Evolutionary conservation across 768 basidiomycete species (phyloP), one percentile per base, ranked within the genome.

Genomic region (Mycena leptocephala): DNA sequence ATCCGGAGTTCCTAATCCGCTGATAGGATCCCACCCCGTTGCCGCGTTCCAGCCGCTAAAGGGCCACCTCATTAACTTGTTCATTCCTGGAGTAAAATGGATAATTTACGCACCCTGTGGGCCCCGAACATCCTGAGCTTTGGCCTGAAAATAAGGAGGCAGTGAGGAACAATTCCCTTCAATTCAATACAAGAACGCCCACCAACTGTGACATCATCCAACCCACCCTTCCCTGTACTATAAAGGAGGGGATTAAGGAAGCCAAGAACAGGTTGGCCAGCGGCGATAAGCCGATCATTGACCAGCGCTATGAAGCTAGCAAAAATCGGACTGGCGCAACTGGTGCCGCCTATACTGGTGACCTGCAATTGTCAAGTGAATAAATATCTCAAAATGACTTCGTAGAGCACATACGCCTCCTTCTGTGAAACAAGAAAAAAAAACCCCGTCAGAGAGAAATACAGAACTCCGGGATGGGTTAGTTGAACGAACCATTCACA

Each of bases 221-320:
- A 35, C 22, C 62, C 71, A 33, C 62, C 51, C 62, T 43, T 72
- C 22, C 71, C 71, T 55, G 53, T 72, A 14, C 62, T 33, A 55
- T 72, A 72, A 18, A 72, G 30, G 22, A 72, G 26, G 70, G n/a
- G 70, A 51, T 70, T 70, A 18, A 70, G 70, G 58, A 70, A 70
- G 22, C 70, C 70, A 28, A 70, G 71, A 30, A 56, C 62, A 24
- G 71, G 62, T 64, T 64, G 64, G 22, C 62, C 53, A n/a, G 62
- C 62, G 26, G 61, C 70, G 20, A 72, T 72, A 20, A 72, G 71
- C 28, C 71, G 71, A 56, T 72, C 71, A n/a, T 72, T 72, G 24
- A 63, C 71, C 22, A 72, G 62, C n/a, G 71, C 71, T 56, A 72
- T 72, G 71, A 72, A 63, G 28, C 62, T 64, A 22, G 71, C 71